phyloP scores from a whole-genome alignment of 192 early-diverging fungal species.

The Backusella psychrophila region DNA sequence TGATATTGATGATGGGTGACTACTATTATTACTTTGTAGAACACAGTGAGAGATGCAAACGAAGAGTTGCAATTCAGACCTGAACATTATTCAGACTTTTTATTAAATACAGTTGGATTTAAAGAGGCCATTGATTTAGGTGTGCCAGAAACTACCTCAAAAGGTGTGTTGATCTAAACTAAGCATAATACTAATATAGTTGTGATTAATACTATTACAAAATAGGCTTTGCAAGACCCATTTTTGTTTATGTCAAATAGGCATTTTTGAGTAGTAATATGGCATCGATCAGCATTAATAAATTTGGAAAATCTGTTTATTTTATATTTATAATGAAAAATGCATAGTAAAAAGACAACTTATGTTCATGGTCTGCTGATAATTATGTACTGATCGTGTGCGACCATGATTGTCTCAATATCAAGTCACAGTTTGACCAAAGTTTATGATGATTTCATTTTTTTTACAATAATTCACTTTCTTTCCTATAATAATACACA shows the following conservation, averaged over 20 bases:
- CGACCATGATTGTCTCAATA: no score
- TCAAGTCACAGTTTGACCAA: background rate
- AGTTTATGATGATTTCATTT: background rate
- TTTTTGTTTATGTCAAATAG: slow-evolving; percentile 24
- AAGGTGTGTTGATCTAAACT: background rate
- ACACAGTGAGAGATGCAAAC: background rate
- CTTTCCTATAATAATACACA: background rate
- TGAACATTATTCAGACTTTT: background rate
- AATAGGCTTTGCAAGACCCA: slow-evolving; percentile 22
- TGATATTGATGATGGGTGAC: no score
- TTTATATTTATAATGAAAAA: no score
- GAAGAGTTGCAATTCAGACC: background rate
- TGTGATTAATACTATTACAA: background rate
- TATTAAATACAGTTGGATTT: slow-evolving; percentile 1
- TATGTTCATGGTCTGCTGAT: no score
- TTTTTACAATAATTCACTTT: background rate
- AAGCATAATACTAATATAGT: background rate
- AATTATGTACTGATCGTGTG: no score
- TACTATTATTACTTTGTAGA: background rate
- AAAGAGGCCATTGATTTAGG: background rate
- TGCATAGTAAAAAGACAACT: no score
- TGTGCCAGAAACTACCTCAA: slow-evolving; percentile 8
- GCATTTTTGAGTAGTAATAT: no score
- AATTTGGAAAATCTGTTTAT: no score
- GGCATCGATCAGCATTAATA: no score